phyloP scores from a whole-genome alignment of 495 filamentous ascomycete species.

The Lophium mytilinum region DNA sequence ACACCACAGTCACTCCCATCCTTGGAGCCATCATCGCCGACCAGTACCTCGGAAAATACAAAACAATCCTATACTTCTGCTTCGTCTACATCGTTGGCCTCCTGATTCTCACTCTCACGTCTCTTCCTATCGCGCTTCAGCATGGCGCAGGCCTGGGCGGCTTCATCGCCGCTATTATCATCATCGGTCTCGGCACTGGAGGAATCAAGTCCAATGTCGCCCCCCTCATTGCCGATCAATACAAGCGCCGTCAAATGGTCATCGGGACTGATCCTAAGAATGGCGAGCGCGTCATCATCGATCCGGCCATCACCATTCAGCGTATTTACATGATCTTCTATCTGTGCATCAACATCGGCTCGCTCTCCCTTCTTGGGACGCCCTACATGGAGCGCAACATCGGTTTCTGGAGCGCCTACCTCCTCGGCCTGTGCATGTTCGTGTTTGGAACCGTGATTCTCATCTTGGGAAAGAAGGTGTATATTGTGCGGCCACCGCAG shows the following conservation, averaged over 20 bases:
- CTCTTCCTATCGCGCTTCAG: conserved; percentile 29
- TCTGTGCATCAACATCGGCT: conserved; percentile 69
- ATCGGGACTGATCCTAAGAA: conserved; percentile 42
- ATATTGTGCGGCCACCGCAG: conserved; percentile 55
- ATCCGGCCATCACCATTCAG: conserved; percentile 66
- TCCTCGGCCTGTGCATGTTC: conserved; percentile 60
- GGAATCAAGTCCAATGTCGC: conserved; percentile 6
- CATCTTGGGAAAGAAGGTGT: conserved; percentile 47
- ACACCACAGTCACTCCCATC: conserved; percentile 42
- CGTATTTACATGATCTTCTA: conserved; percentile 64
- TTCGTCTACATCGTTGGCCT: conserved; percentile 38
- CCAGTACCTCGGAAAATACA: conserved; percentile 60
- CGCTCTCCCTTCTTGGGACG: conserved; percentile 54
- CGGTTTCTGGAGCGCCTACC: conserved; percentile 68
- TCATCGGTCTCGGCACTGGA: conserved; percentile 45
- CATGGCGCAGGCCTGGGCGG: conserved; percentile 28
- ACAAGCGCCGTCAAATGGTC: conserved; percentile 54
- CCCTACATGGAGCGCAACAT: conserved; percentile 58
- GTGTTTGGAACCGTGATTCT: conserved; percentile 45
- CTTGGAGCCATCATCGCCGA: conserved; percentile 55
- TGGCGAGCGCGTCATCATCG: conserved; percentile 68
- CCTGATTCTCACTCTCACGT: conserved; percentile 34
- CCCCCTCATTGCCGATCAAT: conserved; percentile 59
- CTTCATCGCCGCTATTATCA: conserved; percentile 37
- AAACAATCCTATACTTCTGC: conserved; percentile 55